phyloP scores from a whole-genome alignment of 208 protist species.

The Wallacemonas sp. region DNA sequence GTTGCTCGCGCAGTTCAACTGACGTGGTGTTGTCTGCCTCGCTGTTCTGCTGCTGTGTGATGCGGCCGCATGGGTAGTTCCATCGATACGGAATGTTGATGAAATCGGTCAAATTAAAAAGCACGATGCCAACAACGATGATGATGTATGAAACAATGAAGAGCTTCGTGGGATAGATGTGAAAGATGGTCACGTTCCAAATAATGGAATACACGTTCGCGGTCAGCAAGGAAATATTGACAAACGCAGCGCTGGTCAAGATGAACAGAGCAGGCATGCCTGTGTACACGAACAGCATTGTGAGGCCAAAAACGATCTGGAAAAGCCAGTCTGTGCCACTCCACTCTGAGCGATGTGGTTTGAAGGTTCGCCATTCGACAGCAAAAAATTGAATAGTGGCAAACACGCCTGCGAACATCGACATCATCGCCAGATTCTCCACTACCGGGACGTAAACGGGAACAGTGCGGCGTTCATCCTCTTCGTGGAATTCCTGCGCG shows the following conservation, averaged over 20 bases:
- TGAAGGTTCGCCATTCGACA: slow-evolving; percentile 68
- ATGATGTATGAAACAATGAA: slow-evolving; percentile 80
- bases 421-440: slow-evolving; percentile 81
- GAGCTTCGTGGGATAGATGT: slow-evolving; percentile 61
- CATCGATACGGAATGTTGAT: slow-evolving; percentile 44
- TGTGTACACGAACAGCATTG: slow-evolving; percentile 84
- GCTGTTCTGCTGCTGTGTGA: slow-evolving; percentile 16
- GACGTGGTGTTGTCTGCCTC: background rate
- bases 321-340: slow-evolving; percentile 64
- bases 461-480: slow-evolving; percentile 35
- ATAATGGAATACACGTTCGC: slow-evolving; percentile 79
- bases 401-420: slow-evolving; percentile 62
- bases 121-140: slow-evolving; percentile 60
- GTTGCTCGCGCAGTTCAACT: slow-evolving; percentile 1
- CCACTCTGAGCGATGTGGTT: slow-evolving; percentile 45
- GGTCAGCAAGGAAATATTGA: slow-evolving; percentile 79
- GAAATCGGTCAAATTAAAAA: slow-evolving; percentile 77
- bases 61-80: slow-evolving; percentile 69
- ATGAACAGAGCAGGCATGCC: slow-evolving; percentile 73
- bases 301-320: slow-evolving; percentile 81
- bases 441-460: slow-evolving; percentile 68
- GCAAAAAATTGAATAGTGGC: slow-evolving; percentile 82
- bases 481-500: slow-evolving; percentile 8
- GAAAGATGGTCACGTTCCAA: slow-evolving; percentile 82
- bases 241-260: slow-evolving; percentile 75